Percentiles rank a stretch among this genome's conserved stretches.
These are phyloP conservation scores for Phaffomyces thermotolerans DNA, from an alignment of 805 yeast species.

Conservation along the genomic window DNA sequence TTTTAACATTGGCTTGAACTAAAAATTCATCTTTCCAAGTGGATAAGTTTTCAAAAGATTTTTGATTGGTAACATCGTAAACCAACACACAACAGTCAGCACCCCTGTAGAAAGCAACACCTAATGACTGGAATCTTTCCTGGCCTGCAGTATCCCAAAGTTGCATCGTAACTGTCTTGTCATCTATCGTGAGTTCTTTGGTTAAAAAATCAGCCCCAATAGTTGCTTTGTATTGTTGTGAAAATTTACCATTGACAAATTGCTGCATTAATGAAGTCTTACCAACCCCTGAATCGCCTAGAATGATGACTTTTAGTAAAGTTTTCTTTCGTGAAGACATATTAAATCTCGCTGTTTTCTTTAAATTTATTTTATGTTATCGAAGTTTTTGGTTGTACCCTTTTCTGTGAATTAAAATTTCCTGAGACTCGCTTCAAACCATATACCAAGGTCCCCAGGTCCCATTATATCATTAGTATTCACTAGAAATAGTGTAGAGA, in stretches of 20 bases:
- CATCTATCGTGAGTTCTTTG: constrained; percentile 82
- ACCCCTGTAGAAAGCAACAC: constrained; percentile 95
- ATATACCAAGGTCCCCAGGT: no score
- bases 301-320: constrained; percentile 75
- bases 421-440: no score
- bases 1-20: constrained; percentile 85
- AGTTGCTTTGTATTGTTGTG: constrained; percentile 94
- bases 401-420: not conserved
- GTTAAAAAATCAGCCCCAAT: constrained; percentile 97
- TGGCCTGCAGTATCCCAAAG: constrained; percentile 99
- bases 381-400: not conserved
- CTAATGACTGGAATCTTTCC: constrained; percentile 92
- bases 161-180: constrained; percentile 47
- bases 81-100: constrained; percentile 97
- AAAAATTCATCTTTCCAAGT: constrained; percentile 95
- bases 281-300: constrained; percentile 97
- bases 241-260: constrained; percentile 89
- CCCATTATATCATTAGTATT: no score
- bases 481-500: no score
- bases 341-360: not conserved
- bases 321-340: constrained; percentile 57
- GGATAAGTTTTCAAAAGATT: constrained; percentile 82
- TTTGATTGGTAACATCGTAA: constrained; percentile 91
- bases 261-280: constrained; percentile 97
- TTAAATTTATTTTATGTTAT: not conserved